These are phyloP conservation scores for Calonectria montana DNA, from an alignment of 2,329 filamentous ascomycete species.

Conservation along the genomic window DNA sequence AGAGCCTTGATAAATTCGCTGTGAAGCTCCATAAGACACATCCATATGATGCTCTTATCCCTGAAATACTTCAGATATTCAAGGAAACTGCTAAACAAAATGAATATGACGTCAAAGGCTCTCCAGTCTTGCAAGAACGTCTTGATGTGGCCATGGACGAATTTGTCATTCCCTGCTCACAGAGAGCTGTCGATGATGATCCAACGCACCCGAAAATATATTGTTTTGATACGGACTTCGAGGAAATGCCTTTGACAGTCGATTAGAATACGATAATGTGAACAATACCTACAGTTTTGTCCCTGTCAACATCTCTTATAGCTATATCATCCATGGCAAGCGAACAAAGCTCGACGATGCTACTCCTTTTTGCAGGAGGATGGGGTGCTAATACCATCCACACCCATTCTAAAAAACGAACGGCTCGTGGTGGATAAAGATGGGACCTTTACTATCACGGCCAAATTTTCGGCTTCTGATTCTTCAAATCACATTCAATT, in stretches of 20 bases:
- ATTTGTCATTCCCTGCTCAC: background rate
- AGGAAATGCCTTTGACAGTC: background rate
- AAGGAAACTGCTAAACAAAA: background rate
- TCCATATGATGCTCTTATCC: background rate
- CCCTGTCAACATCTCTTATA: background rate
- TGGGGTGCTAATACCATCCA: background rate
- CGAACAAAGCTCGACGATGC: background rate
- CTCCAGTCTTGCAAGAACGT: background rate
- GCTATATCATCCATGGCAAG: background rate
- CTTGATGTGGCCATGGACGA: background rate
- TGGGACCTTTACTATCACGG: background rate
- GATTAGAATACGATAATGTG: background rate
- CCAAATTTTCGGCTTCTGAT: background rate
- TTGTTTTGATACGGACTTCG: background rate
- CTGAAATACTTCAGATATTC: background rate
- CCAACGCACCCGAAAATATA: background rate
- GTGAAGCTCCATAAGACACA: background rate
- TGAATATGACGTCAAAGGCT: background rate
- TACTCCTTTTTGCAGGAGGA: background rate
- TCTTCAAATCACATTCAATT: background rate
- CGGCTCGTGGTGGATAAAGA: background rate
- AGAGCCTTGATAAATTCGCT: background rate
- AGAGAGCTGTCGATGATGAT: background rate
- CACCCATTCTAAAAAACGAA: background rate
- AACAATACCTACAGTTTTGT: background rate